Evolutionary conservation across 768 basidiomycete genomes (phyloP).

Genomic region (Boletellus sp.): DNA sequence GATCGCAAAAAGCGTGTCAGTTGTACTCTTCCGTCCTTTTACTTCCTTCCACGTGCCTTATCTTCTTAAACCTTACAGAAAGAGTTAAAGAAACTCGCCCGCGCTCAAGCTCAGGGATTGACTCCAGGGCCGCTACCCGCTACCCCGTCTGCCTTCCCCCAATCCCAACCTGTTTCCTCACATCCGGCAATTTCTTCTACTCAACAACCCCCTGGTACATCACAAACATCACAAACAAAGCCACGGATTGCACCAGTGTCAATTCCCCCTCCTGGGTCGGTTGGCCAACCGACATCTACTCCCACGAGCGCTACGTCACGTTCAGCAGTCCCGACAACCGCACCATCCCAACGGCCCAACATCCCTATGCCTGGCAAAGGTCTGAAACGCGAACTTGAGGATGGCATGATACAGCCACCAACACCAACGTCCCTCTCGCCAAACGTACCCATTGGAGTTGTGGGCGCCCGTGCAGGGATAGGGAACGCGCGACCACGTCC

Average conservation of each 20-base stretch:
- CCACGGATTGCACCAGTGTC: conserved; percentile 31
- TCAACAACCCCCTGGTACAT: conserved; percentile 22
- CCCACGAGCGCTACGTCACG: conserved; percentile 32
- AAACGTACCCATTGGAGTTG: conserved; percentile 27
- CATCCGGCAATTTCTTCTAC: conserved; percentile 20
- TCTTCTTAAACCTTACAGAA: conserved; percentile 42
- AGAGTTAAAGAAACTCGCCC: conserved; percentile 67
- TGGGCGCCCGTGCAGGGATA: conserved; percentile 57
- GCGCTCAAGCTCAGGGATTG: conserved; percentile 41
- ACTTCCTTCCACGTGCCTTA: conserved; percentile 12
- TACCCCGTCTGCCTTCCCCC: conserved; percentile 30
- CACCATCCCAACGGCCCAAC: conserved; percentile 21
- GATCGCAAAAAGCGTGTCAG: conserved; percentile 74
- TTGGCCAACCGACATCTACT: conserved; percentile 28
- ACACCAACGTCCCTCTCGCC: conserved; percentile 23
- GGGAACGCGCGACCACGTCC: conserved; percentile 61
- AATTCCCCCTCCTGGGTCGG: conserved; percentile 30
- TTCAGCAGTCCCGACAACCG: conserved; percentile 26
- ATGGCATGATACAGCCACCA: conserved; percentile 18
- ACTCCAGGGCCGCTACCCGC: conserved; percentile 19
- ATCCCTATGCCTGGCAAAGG: conserved; percentile 20
- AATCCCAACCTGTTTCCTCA: conserved; percentile 30
- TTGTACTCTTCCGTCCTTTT: conserved; percentile 15
- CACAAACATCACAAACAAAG: conserved; percentile 17
- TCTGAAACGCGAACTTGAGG: conserved; percentile 34